phyloP scores from a whole-genome alignment of 495 filamentous ascomycete genomes.

The Xylaria scruposa region DNA sequence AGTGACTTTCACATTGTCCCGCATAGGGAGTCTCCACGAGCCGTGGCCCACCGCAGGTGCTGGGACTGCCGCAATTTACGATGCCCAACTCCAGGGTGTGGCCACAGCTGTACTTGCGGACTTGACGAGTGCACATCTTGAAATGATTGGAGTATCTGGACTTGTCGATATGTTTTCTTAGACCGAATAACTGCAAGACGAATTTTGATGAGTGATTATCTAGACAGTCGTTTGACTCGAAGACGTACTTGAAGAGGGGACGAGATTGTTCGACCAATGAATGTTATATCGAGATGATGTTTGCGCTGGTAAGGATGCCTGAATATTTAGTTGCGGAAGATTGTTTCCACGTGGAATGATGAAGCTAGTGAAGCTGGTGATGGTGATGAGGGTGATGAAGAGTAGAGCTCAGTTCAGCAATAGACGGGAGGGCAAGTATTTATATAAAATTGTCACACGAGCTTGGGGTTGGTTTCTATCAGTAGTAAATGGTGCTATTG shows the following conservation, averaged over 20 bases:
- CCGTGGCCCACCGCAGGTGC: slow-evolving; percentile 13
- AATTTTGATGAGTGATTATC: background rate
- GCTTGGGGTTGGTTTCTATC: background rate
- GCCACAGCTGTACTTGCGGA: slow-evolving; percentile 23
- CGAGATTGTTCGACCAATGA: background rate
- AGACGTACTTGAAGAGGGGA: slow-evolving; percentile 8
- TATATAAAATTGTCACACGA: slow-evolving; percentile 25
- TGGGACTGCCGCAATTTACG: slow-evolving; percentile 12
- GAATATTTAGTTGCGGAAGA: background rate
- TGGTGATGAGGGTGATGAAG: slow-evolving; percentile 11
- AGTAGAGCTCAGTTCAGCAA: slow-evolving; percentile 13
- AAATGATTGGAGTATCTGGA: background rate
- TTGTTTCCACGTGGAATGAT: slow-evolving; percentile 3
- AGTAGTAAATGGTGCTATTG: background rate
- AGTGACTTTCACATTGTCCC: slow-evolving; percentile 19
- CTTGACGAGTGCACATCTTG: slow-evolving; percentile 29
- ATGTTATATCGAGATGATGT: background rate
- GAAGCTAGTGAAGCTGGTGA: slow-evolving; percentile 8
- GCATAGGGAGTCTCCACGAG: slow-evolving; percentile 3
- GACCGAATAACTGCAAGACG: background rate
- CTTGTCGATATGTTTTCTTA: background rate
- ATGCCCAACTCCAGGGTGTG: slow-evolving; percentile 14
- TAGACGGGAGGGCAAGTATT: slow-evolving; percentile 26
- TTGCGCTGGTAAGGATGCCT: background rate
- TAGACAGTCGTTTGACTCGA: background rate